These are phyloP conservation scores for Microthlaspi erraticum DNA, from an alignment of 345 rosid genomes.

Conservation along the genomic window DNA sequence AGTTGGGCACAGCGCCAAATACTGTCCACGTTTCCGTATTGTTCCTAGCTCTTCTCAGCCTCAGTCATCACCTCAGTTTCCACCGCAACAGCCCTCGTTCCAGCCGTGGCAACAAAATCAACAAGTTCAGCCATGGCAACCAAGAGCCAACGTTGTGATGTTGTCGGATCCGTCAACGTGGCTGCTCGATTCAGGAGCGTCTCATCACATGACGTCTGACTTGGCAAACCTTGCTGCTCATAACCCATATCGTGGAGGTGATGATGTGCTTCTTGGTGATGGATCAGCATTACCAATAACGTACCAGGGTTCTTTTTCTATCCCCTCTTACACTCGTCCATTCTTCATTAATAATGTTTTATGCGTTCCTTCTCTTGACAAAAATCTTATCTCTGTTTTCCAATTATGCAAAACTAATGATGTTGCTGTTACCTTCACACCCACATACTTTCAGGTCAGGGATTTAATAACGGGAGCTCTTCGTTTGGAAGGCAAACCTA, in stretches of 20 bases:
- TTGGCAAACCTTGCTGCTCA: slow-evolving; percentile 12
- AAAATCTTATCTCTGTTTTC: background rate
- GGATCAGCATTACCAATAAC: background rate
- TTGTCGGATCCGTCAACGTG: background rate
- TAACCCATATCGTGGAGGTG: background rate
- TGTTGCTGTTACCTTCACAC: background rate
- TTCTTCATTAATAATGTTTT: background rate
- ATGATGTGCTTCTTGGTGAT: background rate
- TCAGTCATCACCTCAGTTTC: too few relatives aligned
- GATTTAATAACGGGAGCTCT: too few relatives aligned
- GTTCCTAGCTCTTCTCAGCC: too few relatives aligned
- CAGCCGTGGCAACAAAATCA: too few relatives aligned
- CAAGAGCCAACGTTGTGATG: background rate
- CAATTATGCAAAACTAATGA: background rate
- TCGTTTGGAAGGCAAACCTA: too few relatives aligned
- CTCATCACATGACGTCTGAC: slow-evolving; percentile 26
- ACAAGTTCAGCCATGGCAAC: background rate
- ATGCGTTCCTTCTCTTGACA: background rate
- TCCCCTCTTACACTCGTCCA: background rate
- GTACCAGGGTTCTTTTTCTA: background rate
- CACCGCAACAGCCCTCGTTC: too few relatives aligned
- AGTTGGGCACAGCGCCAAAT: background rate
- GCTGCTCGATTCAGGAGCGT: slow-evolving; percentile 12
- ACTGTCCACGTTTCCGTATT: background rate
- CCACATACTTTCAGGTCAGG: too few relatives aligned